phyloP scores from a whole-genome alignment of 495 filamentous ascomycete species.

The Cenococcum geophilum region DNA sequence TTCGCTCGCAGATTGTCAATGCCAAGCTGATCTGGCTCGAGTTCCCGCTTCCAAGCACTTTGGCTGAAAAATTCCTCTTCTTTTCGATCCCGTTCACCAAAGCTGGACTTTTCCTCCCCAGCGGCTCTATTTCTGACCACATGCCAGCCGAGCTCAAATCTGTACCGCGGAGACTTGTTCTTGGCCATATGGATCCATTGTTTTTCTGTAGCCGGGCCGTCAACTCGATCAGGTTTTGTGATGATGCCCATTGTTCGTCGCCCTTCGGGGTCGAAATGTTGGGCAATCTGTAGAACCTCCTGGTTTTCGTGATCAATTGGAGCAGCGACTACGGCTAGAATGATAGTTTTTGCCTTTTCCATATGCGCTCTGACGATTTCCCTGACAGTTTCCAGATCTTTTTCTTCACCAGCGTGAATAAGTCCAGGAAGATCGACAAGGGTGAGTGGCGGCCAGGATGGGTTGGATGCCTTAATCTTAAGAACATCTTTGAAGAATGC shows the following conservation, averaged over 20 bases:
- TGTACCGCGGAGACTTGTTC: conserved; percentile 56
- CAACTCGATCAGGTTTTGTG: conserved; percentile 50
- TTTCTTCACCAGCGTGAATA: conserved; percentile 42
- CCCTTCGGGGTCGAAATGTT: conserved; percentile 41
- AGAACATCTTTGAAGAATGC: neutral
- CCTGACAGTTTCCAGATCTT: conserved; percentile 45
- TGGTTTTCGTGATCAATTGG: conserved; percentile 47
- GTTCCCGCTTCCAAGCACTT: conserved; percentile 21
- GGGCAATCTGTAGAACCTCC: conserved; percentile 41
- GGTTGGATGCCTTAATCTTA: neutral
- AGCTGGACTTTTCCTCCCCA: conserved; percentile 25
- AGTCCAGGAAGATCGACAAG: conserved; percentile 63
- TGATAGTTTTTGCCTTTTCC: conserved; percentile 48
- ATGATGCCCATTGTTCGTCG: conserved; percentile 54
- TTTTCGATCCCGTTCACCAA: conserved; percentile 42
- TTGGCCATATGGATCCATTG: conserved; percentile 49
- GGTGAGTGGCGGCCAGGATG: conserved; percentile 28
- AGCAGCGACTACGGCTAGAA: conserved; percentile 53
- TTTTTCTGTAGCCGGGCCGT: conserved; percentile 45
- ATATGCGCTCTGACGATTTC: conserved; percentile 56
- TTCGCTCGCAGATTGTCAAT: conserved; percentile 30
- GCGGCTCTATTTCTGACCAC: conserved; percentile 53
- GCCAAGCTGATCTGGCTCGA: conserved; percentile 28
- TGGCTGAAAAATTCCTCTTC: conserved; percentile 42
- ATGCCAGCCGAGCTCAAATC: conserved; percentile 58